These are phyloP conservation scores for Trypanosoma avium DNA, from an alignment of 208 protist species.

Conservation along the genomic window DNA sequence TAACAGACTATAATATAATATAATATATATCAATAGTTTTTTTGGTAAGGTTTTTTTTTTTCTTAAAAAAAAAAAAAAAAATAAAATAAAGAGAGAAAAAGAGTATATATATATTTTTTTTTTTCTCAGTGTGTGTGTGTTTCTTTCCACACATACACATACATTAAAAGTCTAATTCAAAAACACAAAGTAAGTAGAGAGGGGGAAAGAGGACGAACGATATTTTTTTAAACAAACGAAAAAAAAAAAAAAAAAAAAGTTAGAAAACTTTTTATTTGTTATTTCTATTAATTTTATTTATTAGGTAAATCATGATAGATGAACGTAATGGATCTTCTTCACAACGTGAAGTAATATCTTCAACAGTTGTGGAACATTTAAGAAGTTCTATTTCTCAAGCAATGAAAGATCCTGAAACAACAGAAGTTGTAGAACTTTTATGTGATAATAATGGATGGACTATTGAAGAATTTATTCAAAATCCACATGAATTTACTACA, in stretches of 20 bases:
- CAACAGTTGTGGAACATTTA: slow-evolving; percentile 48
- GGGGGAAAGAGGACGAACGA: no score
- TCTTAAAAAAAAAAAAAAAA: not conserved
- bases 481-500: slow-evolving; percentile 52
- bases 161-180: no score
- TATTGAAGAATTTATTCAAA: slow-evolving; percentile 58
- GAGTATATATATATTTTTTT: not conserved
- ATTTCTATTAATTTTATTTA: no score
- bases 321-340: not conserved
- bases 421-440: slow-evolving; percentile 61
- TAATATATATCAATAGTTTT: no score
- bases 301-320: no score
- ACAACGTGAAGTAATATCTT: slow-evolving; percentile 16
- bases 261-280: no score
- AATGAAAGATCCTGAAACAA: slow-evolving; percentile 48
- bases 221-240: no score
- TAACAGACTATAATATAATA: no score
- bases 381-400: slow-evolving; percentile 36
- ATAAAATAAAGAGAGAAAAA: slow-evolving; percentile 5
- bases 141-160: not conserved
- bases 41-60: not conserved
- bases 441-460: slow-evolving; percentile 85
- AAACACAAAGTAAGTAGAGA: no score
- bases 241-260: no score
- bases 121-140: not conserved